A percentile compares a stretch with the other conserved stretches of the same genome.
Conservation (phyloP, 2,329 filamentous ascomycete species). For the Aspergillus calidoustus region DNA sequence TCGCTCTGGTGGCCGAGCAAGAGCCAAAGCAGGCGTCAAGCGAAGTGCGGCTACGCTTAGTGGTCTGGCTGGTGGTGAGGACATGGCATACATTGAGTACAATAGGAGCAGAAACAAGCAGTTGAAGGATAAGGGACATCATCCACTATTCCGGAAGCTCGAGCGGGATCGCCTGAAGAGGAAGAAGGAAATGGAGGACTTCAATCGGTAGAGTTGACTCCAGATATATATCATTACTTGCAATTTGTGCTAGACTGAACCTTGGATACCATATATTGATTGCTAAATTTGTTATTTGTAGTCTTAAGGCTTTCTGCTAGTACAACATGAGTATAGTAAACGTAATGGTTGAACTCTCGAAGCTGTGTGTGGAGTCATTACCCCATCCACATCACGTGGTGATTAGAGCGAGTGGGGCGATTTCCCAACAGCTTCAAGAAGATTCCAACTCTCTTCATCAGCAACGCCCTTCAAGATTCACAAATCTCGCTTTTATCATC, state of each 20-base stretch:
- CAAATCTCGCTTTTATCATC: constrained; percentile 3
- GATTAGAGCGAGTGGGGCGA: constrained; percentile 30
- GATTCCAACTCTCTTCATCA: constrained; percentile 9
- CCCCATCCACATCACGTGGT: constrained; percentile 35
- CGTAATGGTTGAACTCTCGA: neutral
- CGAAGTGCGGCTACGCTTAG: constrained; percentile 84
- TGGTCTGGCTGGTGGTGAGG: constrained; percentile 86
- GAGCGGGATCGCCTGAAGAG: constrained; percentile 64
- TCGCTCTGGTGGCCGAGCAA: constrained; percentile 51
- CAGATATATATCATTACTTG: neutral
- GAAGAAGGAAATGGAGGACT: constrained; percentile 50
- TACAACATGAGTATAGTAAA: neutral
- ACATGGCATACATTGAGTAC: constrained; percentile 95
- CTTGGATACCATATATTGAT: neutral
- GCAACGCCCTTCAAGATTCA: constrained; percentile 12
- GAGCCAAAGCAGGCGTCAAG: constrained; percentile 65
- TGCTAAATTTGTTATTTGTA: no score
- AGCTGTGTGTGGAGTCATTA: neutral
- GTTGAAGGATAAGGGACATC: constrained; percentile 66
- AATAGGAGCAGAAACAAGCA: constrained; percentile 73
- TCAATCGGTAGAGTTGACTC: constrained; percentile 21
- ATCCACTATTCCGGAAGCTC: constrained; percentile 69
- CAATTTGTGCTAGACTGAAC: neutral
- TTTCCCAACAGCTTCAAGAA: constrained; percentile 39
- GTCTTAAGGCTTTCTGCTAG: neutral